phyloP scores from a whole-genome alignment of 2,329 filamentous ascomycete genomes.

The Fusarium humuli region DNA sequence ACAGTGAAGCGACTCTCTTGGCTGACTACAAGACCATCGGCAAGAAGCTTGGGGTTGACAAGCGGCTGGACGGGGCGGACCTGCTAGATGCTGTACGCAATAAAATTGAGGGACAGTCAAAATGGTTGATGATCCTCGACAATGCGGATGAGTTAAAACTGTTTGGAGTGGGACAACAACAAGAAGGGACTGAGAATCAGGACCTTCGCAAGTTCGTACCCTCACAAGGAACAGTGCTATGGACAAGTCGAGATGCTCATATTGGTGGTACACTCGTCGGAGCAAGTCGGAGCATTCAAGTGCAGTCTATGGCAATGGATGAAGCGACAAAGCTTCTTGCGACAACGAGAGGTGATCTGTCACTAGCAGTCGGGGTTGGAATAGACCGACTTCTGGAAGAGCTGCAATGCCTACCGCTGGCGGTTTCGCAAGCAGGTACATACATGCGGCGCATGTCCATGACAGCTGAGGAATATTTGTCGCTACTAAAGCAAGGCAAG shows the following conservation, averaged over 20 bases:
- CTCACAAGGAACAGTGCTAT: neutral
- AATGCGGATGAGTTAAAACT: conserved; percentile 17
- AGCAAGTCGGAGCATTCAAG: neutral
- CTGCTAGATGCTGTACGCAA: conserved; percentile 19
- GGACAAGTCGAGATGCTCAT: neutral
- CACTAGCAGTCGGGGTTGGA: rapidly evolving
- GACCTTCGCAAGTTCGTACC: neutral
- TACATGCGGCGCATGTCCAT: neutral
- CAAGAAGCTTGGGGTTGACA: conserved; percentile 38
- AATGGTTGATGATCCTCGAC: conserved; percentile 20
- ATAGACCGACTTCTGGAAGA: neutral
- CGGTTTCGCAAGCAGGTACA: neutral
- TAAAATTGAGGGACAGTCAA: neutral
- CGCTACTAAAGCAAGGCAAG: neutral
- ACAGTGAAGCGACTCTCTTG: conserved; percentile 47
- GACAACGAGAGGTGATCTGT: rapidly evolving
- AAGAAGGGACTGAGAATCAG: rapidly evolving
- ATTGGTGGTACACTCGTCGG: neutral
- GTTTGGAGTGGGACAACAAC: neutral
- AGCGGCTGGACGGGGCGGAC: conserved; percentile 36
- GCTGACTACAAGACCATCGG: conserved; percentile 48
- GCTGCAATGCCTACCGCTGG: neutral
- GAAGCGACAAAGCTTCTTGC: neutral
- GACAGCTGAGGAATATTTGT: neutral
- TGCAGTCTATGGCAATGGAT: neutral